Percentiles rank a stretch among this genome's conserved stretches.
phyloP scores from a whole-genome alignment of 345 rosid genomes.

The Clarkia xantiana region DNA sequence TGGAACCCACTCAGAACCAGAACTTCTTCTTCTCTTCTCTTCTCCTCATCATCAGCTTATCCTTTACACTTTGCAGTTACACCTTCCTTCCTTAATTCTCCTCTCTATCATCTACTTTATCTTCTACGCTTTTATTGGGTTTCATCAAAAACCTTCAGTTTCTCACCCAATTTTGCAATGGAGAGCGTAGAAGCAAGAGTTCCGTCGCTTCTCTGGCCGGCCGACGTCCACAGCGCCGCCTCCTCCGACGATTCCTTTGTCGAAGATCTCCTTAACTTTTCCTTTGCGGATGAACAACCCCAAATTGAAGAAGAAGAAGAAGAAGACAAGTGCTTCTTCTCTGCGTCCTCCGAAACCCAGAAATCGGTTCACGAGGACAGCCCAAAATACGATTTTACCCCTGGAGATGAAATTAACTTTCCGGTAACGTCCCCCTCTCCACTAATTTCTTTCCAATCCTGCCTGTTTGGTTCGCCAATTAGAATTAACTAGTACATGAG shows the following conservation, averaged over 20 bases:
- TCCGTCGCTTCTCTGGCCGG: neutral
- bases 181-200: conserved; percentile 40
- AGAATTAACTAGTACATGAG: too few species aligned
- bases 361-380: conserved; percentile 23
- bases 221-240: conserved; percentile 21
- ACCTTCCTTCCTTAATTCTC: too few species aligned
- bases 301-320: neutral
- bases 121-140: too few species aligned
- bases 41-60: too few species aligned
- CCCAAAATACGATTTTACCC: neutral
- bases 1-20: neutral
- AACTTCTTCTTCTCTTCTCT: neutral
- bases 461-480: neutral
- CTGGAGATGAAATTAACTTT: conserved; percentile 25
- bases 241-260: conserved; percentile 58
- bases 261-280: conserved; percentile 71
- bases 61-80: too few species aligned
- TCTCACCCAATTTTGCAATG: conserved; percentile 18
- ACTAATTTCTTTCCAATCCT: neutral
- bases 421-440: conserved; percentile 30
- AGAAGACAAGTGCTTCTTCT: neutral
- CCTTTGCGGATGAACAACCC: conserved; percentile 27
- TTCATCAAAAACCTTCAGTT: too few species aligned
- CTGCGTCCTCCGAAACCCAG: conserved; percentile 14
- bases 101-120: too few species aligned